Base-by-base conservation (phyloP, 2,329 filamentous ascomycete genomes). In the Ramularia endophylla region DNA sequence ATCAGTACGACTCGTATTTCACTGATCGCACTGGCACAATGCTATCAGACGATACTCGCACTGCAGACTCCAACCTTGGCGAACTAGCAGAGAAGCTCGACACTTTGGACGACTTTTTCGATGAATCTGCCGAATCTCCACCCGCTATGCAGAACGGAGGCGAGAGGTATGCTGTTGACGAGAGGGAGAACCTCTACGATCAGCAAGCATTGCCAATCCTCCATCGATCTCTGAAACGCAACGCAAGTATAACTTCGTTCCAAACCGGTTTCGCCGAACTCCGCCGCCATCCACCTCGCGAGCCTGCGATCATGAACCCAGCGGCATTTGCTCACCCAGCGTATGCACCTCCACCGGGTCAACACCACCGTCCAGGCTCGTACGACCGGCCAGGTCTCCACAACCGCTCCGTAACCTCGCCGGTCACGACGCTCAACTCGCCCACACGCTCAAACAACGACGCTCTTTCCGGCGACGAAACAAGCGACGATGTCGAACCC, bases 141-240 rank as follows among this genome's bases (percentile, higher is more conserved):
- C 41, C 41, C 7, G 38, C 47, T 33, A 27, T 50, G 19, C 36
- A 43, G 12, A 46, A 43, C 18, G 41, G 44, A 19, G 25, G 47
- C 42, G 44, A 52, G 34, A 11, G 20, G 20, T 25, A 31, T 38
- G 31, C 47, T 29, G 50, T 56, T 7, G 54, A 59, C 16, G 59
- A 92, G 51, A 81, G 81, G 1, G 86, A 89, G 16, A 81, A 87
- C 59, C 68, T 95, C 0, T 95, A 97, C 63, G 89, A 95, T 56
- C 87, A 95, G 62, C 87, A 94, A 59, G 94, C 92, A 5, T 73
- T 92, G 8, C 90, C 90, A 0, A 94, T 95, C 38, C 68, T 95
- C 5, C 85, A 92, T 54, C 86, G 92, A 58, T 92, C 87, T 0
- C 72, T 85, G 17, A 77, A 74, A 16, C 58, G 86, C 8, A 90